phyloP scores from a whole-genome alignment of 352 stramenopile species.

The Nothophytophthora sp. region DNA sequence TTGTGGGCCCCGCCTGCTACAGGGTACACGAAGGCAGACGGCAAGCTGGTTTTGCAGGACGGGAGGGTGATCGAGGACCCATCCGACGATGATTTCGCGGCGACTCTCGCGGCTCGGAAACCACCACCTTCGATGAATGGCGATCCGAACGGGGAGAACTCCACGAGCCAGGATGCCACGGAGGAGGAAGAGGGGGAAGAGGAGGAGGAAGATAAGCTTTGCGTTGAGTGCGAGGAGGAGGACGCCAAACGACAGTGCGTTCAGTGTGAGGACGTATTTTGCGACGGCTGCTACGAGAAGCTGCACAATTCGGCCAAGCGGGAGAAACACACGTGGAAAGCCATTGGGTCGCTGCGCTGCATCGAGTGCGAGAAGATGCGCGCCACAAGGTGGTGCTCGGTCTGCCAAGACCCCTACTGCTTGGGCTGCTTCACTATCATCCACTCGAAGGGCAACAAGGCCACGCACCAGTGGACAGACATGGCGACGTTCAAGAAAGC shows the following conservation, averaged over 20 bases:
- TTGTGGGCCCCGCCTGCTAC: slow-evolving; percentile 67
- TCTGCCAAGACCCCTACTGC: slow-evolving; percentile 81
- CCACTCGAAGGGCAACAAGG: slow-evolving; percentile 82
- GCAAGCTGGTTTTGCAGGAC: slow-evolving; percentile 67
- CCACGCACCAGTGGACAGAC: slow-evolving; percentile 64
- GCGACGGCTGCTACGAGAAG: slow-evolving; percentile 73
- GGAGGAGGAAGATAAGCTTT: slow-evolving; percentile 65
- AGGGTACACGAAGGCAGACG: slow-evolving; percentile 73
- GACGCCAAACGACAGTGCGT: slow-evolving; percentile 64
- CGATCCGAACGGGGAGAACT: slow-evolving; percentile 1
- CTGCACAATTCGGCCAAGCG: slow-evolving; percentile 74
- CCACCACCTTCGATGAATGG: slow-evolving; percentile 9
- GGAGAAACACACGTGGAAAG: slow-evolving; percentile 76
- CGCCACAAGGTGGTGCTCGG: slow-evolving; percentile 72
- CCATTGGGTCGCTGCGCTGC: slow-evolving; percentile 72
- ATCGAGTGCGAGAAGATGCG: slow-evolving; percentile 88
- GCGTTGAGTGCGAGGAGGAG: slow-evolving; percentile 80
- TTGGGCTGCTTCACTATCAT: slow-evolving; percentile 85
- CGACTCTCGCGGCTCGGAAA: slow-evolving; percentile 28
- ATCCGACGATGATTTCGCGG: slow-evolving; percentile 33
- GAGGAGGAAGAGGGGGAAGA: slow-evolving; percentile 28
- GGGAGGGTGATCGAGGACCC: slow-evolving; percentile 66
- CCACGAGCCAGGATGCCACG: slow-evolving; percentile 11
- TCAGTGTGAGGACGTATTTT: slow-evolving; percentile 83
- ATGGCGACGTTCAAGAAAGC: slow-evolving; percentile 65